Evolutionary conservation across 1,284 basidiomycete species (phyloP).

Genomic region (Trichosporon ovoides): DNA sequence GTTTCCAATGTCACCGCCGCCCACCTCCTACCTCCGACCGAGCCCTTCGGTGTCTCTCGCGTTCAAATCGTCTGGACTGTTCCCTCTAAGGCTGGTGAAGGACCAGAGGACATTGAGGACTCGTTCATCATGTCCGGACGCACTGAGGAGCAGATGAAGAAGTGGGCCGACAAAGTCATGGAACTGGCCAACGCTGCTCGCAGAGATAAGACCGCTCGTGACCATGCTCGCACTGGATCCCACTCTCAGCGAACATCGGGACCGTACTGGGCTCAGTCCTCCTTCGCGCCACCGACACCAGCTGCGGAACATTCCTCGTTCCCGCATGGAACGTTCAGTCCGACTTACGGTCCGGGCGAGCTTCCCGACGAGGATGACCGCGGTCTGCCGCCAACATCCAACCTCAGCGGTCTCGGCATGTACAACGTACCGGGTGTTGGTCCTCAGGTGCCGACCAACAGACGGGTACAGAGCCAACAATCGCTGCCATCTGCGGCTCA

Average conservation of each 20-base stretch:
- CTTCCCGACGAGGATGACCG: slow-evolving; percentile 32
- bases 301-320: slow-evolving; percentile 32
- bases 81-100: slow-evolving; percentile 26
- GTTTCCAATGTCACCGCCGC: slow-evolving; percentile 80
- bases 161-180: slow-evolving; percentile 86
- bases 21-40: slow-evolving; percentile 51
- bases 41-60: slow-evolving; percentile 29
- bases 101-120: slow-evolving; percentile 54
- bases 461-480: slow-evolving; percentile 56
- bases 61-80: slow-evolving; percentile 42
- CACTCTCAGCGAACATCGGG: slow-evolving; percentile 22
- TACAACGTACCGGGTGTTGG: slow-evolving; percentile 48
- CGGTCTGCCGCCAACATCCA: slow-evolving; percentile 3
- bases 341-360: background rate
- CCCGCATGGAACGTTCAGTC: background rate
- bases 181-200: slow-evolving; percentile 64
- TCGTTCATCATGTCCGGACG: slow-evolving; percentile 91
- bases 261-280: slow-evolving; percentile 27
- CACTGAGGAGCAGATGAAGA: slow-evolving; percentile 83
- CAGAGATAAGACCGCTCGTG: slow-evolving; percentile 52
- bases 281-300: slow-evolving; percentile 41
- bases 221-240: slow-evolving; percentile 23
- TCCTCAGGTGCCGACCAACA: slow-evolving; percentile 43
- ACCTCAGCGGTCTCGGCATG: slow-evolving; percentile 53
- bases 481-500: slow-evolving; percentile 58